phyloP scores from a whole-genome alignment of 129 eudicot species.

The Artemisia annua region DNA sequence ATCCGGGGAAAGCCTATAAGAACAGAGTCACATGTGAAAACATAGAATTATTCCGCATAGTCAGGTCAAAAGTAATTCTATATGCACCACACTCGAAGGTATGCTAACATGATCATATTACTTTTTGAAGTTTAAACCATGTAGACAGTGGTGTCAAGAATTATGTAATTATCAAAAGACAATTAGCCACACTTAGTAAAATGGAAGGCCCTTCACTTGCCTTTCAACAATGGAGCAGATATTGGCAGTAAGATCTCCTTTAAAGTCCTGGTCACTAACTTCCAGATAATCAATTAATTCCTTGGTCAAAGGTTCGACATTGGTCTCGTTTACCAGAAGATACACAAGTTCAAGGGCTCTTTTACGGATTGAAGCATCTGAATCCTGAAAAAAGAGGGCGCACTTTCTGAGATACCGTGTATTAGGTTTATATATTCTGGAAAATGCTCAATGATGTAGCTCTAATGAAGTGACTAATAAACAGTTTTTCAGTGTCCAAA shows the following conservation, averaged over 20 bases:
- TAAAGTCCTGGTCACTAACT: conserved; percentile 93
- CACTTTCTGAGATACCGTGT: too few species aligned
- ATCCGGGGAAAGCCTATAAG: conserved; percentile 80
- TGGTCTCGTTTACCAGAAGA: conserved; percentile 89
- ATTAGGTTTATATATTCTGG: too few species aligned
- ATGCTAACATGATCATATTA: background rate
- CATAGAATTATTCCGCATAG: background rate
- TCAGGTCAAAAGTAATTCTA: background rate
- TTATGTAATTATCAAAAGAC: background rate
- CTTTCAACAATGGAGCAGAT: conserved; percentile 95
- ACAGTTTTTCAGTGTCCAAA: too few species aligned
- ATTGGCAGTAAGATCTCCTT: conserved; percentile 91
- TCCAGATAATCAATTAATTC: conserved; percentile 88
- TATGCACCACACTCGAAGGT: too few species aligned
- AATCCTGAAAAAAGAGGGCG: conserved; percentile 52
- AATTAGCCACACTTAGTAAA: background rate
- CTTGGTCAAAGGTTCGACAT: conserved; percentile 84
- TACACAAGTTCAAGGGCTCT: conserved; percentile 97
- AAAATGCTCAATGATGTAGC: too few species aligned
- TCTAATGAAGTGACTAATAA: too few species aligned
- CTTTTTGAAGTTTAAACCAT: background rate
- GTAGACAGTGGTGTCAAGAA: background rate
- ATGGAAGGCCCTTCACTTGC: conserved; percentile 48
- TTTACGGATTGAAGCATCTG: conserved; percentile 97
- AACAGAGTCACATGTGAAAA: conserved; percentile 12